phyloP scores from a whole-genome alignment of 2,329 filamentous ascomycete genomes.

The Amauroascus verrucosus region DNA sequence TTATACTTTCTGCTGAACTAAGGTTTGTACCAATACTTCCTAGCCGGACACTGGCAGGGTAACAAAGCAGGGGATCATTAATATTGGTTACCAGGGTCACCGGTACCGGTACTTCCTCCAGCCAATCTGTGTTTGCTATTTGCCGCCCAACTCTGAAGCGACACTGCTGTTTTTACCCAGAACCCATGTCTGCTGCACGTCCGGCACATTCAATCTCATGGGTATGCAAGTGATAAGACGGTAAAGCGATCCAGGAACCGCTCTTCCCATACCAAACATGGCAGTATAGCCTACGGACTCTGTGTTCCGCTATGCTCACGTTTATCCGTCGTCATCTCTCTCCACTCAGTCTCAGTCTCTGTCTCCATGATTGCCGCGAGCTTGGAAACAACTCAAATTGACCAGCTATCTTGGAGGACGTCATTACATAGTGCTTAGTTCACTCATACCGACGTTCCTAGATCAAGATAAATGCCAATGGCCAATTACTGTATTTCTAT shows the following conservation, averaged over 20 bases:
- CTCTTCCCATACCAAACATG: not conserved
- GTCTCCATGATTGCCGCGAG: not conserved
- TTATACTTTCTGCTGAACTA: not conserved
- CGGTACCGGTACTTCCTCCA: not conserved
- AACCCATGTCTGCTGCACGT: not conserved
- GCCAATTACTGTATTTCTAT: too few relatives aligned
- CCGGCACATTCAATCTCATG: not conserved
- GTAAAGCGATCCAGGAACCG: not conserved
- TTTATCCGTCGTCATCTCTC: not conserved
- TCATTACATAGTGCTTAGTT: not conserved
- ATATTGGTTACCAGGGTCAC: not conserved
- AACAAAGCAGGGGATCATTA: not conserved
- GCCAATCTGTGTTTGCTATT: constrained; percentile 4
- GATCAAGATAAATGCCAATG: too few relatives aligned
- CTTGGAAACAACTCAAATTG: not conserved
- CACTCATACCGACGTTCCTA: too few relatives aligned
- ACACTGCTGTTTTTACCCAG: not conserved
- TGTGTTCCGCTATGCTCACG: too few relatives aligned
- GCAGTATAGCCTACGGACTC: not conserved
- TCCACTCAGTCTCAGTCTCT: not conserved
- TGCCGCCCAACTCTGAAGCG: not conserved
- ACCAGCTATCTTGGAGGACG: not conserved
- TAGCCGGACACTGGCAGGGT: not conserved
- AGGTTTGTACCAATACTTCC: constrained; percentile 6
- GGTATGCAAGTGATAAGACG: not conserved